A percentile compares a stretch with the other conserved stretches of the same genome.
Conservation (phyloP, 1,139 yeast species). For the Zhuliangozyma parablackwelliae region DNA sequence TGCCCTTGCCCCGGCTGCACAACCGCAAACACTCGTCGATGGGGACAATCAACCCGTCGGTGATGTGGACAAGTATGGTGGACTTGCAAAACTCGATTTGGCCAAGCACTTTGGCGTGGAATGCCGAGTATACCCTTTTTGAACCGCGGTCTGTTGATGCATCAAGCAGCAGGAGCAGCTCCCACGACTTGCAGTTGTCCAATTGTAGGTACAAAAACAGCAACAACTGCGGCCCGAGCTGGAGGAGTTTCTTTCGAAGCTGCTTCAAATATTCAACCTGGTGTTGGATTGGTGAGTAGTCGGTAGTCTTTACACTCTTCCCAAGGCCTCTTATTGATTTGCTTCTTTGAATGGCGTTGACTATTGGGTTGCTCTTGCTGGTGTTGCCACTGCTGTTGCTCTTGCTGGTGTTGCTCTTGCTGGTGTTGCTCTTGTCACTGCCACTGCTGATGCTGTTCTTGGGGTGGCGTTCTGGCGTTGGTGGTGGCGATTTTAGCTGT, state of each 20-base stretch:
- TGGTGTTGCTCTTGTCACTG: no score
- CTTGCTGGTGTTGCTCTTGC: no score
- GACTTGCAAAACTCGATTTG: slow-evolving; percentile 10
- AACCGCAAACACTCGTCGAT: slow-evolving; percentile 10
- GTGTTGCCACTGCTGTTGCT: no score
- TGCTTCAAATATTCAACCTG: slow-evolving; percentile 6
- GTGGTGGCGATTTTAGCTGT: no score
- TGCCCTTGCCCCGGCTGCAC: slow-evolving; percentile 6
- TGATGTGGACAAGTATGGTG: slow-evolving; percentile 8
- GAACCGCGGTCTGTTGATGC: slow-evolving; percentile 2
- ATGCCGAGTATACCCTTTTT: slow-evolving; percentile 7
- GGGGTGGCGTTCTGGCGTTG: no score
- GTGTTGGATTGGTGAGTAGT: slow-evolving; percentile 7
- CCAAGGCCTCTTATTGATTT: no score
- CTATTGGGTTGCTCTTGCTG: no score
- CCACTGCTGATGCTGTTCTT: no score
- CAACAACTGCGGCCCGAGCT: slow-evolving; percentile 10
- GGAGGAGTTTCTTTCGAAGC: slow-evolving; percentile 6
- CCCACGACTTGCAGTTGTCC: slow-evolving; percentile 9
- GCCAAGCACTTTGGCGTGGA: slow-evolving; percentile 6
- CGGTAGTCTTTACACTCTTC: not conserved
- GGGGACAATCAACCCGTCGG: slow-evolving; percentile 8
- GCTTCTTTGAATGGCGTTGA: no score
- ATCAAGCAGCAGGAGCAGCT: slow-evolving; percentile 6
- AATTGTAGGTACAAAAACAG: slow-evolving; percentile 10